A percentile compares a stretch with the other conserved stretches of the same genome.
Evolutionary conservation across 2,329 filamentous ascomycete genomes (phyloP).

Genomic region (Ceratocystis eucalypticola): DNA sequence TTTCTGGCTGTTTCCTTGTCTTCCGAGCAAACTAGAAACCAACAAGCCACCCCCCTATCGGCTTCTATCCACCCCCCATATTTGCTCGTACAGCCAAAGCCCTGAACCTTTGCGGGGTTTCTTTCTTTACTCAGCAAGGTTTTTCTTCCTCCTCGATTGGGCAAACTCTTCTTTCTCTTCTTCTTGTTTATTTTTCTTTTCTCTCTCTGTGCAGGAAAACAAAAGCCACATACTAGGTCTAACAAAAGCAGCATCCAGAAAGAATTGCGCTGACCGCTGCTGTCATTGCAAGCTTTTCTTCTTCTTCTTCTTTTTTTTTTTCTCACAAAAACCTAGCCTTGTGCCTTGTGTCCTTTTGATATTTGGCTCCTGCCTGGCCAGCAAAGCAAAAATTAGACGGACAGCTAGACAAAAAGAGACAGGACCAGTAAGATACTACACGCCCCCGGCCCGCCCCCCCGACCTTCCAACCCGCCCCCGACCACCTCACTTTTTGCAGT

Average conservation of each 20-base stretch:
- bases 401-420: conserved; percentile 1
- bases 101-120: not conserved
- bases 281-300: conserved; percentile 5
- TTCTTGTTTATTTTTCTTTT: not conserved
- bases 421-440: conserved; percentile 2
- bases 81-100: not conserved
- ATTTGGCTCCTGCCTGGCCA: not conserved
- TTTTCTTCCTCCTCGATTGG: not conserved
- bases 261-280: not conserved
- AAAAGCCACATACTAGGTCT: too few relatives aligned
- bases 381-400: not conserved
- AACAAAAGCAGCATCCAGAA: too few relatives aligned
- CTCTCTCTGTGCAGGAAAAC: too few relatives aligned
- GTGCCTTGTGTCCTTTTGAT: not conserved
- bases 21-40: not conserved
- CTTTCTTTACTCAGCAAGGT: not conserved
- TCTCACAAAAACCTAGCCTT: too few relatives aligned
- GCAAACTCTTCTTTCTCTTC: not conserved
- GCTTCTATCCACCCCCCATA: not conserved
- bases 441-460: conserved; percentile 11
- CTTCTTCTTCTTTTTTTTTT: not conserved
- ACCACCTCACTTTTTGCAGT: conserved; percentile 17
- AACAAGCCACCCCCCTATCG: not conserved
- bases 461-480: conserved; percentile 11
- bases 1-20: not conserved